These are phyloP conservation scores for Cunninghamia lanceolata DNA, from an alignment of 75 land plant species.

Conservation along the genomic window DNA sequence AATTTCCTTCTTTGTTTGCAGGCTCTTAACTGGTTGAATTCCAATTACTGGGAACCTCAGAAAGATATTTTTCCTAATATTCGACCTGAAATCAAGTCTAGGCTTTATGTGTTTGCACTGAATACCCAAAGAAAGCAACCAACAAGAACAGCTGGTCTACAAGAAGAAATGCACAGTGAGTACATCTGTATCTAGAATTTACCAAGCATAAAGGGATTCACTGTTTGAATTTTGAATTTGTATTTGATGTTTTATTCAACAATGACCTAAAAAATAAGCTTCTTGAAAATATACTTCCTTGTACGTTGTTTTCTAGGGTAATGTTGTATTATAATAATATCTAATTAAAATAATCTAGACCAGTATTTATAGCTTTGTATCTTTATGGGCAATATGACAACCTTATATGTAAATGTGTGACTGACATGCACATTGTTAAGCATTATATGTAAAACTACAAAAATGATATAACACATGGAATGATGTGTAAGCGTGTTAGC, in stretches of 20 bases:
- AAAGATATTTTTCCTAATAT: constrained; percentile 42
- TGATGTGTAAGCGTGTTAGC: not conserved
- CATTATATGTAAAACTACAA: not conserved
- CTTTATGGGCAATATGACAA: not conserved
- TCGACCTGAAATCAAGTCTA: constrained; percentile 46
- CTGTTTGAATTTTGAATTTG: not conserved
- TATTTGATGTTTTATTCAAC: not conserved
- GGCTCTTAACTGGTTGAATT: constrained; percentile 84
- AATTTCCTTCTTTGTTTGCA: constrained; percentile 20
- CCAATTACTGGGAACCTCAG: constrained; percentile 87
- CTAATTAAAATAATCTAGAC: not conserved
- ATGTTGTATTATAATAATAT: not conserved
- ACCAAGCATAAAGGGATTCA: not conserved
- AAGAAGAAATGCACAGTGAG: constrained; percentile 35
- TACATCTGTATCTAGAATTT: not conserved
- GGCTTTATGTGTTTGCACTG: constrained; percentile 33
- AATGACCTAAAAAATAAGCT: not conserved
- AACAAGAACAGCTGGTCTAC: constrained; percentile 3
- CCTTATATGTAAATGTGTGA: not conserved
- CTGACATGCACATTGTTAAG: not conserved
- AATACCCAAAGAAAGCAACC: constrained; percentile 26
- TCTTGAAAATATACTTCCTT: not conserved
- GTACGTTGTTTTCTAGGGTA: not conserved
- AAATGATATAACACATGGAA: not conserved
- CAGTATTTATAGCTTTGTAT: not conserved